These are phyloP conservation scores for Groenewaldozyma sp. DNA, from an alignment of 1,139 yeast genomes.

Conservation along the genomic window DNA sequence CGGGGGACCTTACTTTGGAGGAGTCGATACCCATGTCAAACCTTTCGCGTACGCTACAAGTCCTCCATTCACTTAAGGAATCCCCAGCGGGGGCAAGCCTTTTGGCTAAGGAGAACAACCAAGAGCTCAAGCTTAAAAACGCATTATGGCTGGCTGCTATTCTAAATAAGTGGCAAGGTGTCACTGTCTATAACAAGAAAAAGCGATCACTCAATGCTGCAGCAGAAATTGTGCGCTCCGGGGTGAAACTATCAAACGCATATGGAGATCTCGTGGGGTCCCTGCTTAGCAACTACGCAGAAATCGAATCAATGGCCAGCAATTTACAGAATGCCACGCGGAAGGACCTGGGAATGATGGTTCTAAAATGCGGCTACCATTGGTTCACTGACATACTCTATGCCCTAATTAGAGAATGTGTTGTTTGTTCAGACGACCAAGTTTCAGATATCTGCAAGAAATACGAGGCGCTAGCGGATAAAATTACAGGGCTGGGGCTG, in stretches of 20 bases:
- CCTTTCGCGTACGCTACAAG: not conserved
- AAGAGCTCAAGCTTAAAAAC: slow-evolving; percentile 3
- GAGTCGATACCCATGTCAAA: not conserved
- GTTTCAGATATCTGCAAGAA: slow-evolving; percentile 7
- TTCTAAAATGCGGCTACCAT: slow-evolving; percentile 46
- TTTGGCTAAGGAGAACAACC: not conserved
- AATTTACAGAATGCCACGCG: slow-evolving; percentile 27
- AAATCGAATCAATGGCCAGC: slow-evolving; percentile 24
- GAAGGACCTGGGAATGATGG: slow-evolving; percentile 50
- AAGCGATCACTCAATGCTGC: slow-evolving; percentile 32
- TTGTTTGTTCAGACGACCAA: slow-evolving; percentile 4
- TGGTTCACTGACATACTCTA: slow-evolving; percentile 38
- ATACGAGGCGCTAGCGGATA: slow-evolving; percentile 11
- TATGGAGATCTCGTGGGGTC: slow-evolving; percentile 46
- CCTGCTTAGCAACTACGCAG: slow-evolving; percentile 28
- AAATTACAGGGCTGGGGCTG: slow-evolving; percentile 17
- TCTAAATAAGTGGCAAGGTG: slow-evolving; percentile 15
- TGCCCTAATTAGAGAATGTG: slow-evolving; percentile 17
- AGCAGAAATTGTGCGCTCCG: slow-evolving; percentile 51
- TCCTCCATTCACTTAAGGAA: not conserved
- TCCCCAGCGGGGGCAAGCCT: not conserved
- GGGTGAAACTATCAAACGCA: slow-evolving; percentile 54
- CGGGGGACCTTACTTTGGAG: not conserved
- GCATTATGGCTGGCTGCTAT: slow-evolving; percentile 5
- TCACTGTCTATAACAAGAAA: slow-evolving; percentile 34